Percentiles rank a stretch among this genome's conserved stretches.
These are phyloP conservation scores for Neurospora sp. DNA, from an alignment of 495 filamentous ascomycete species.

Conservation along the genomic window DNA sequence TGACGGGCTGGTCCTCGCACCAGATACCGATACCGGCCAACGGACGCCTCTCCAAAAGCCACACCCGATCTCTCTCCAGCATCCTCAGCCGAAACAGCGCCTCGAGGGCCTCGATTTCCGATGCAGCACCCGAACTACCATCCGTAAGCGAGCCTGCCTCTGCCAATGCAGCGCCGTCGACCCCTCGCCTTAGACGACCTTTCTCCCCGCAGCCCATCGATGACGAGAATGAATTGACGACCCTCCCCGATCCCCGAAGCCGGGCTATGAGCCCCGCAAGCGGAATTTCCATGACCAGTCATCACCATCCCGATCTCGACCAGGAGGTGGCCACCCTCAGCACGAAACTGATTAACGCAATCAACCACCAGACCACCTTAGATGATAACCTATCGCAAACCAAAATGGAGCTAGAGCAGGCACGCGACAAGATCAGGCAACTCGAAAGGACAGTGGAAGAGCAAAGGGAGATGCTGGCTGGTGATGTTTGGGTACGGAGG, in stretches of 20 bases:
- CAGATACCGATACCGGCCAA: conserved; percentile 17
- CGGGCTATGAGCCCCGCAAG: conserved; percentile 28
- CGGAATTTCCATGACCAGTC: conserved; percentile 11
- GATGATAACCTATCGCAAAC: conserved; percentile 81
- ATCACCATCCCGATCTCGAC: conserved; percentile 64
- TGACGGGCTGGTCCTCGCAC: conserved; percentile 43
- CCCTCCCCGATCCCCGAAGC: conserved; percentile 39
- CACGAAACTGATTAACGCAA: conserved; percentile 91
- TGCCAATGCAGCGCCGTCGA: conserved; percentile 5
- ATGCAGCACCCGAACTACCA: neutral
- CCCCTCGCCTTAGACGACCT: conserved; percentile 22
- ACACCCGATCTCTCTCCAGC: conserved; percentile 40
- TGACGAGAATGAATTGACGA: conserved; percentile 38
- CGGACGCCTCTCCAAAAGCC: conserved; percentile 31
- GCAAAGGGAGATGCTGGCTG: conserved; percentile 50
- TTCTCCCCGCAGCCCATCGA: conserved; percentile 23
- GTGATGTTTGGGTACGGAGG: conserved; percentile 59
- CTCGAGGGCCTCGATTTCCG: conserved; percentile 6
- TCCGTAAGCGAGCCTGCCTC: neutral
- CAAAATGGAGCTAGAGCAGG: conserved; percentile 71
- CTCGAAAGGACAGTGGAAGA: conserved; percentile 48
- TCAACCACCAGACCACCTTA: conserved; percentile 90
- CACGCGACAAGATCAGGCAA: conserved; percentile 54
- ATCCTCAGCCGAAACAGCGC: conserved; percentile 16
- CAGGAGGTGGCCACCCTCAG: conserved; percentile 84